Conservation (phyloP, 345 rosid species). For the Salix exigua region DNA sequence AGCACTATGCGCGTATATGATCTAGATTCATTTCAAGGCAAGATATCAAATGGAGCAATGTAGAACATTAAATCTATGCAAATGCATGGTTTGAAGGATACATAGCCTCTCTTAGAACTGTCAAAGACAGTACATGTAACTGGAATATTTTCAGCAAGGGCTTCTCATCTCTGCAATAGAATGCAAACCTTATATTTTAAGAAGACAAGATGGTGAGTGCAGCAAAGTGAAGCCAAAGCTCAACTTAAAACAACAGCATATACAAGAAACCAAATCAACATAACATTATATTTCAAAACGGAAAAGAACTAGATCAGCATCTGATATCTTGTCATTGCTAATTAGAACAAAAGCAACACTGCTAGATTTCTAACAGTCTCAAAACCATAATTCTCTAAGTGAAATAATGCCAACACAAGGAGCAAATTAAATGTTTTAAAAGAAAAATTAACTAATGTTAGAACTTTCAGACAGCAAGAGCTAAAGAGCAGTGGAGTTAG, state of each 20-base stretch:
- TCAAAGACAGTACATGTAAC: conserved; percentile 63
- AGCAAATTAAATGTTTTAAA: not conserved
- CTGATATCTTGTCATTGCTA: not conserved
- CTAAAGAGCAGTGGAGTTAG: not conserved
- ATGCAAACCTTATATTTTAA: conserved; percentile 16
- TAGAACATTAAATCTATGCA: not conserved
- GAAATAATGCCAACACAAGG: not conserved
- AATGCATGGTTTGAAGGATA: conserved; percentile 42
- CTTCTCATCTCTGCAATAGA: conserved; percentile 45
- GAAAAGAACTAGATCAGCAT: not conserved
- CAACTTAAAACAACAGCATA: not conserved
- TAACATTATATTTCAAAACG: not conserved
- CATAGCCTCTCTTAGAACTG: conserved; percentile 72
- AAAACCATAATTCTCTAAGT: not conserved
- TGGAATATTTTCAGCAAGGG: conserved; percentile 41
- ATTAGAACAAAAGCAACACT: not conserved
- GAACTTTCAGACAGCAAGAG: not conserved
- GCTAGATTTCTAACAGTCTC: not conserved
- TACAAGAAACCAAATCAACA: too few species aligned
- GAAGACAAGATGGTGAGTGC: conserved; percentile 10
- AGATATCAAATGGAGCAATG: not conserved
- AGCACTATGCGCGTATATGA: too few species aligned
- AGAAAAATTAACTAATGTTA: not conserved
- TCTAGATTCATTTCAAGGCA: too few species aligned
- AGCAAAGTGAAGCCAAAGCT: not conserved